These are phyloP conservation scores for Amanita fuliginea DNA, from an alignment of 768 basidiomycete species.

Conservation along the genomic window DNA sequence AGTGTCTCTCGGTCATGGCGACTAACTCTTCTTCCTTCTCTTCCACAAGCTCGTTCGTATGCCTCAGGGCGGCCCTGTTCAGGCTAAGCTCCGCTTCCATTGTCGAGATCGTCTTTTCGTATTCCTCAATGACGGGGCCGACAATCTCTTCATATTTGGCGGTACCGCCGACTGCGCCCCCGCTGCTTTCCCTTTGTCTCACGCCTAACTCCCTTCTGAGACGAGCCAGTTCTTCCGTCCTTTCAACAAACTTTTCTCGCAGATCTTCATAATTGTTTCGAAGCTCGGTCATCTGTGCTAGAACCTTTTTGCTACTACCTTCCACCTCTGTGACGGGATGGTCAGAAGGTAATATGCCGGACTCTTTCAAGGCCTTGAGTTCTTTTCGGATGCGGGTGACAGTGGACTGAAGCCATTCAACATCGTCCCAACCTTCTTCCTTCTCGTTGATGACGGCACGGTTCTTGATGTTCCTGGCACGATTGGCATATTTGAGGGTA, in stretches of 20 bases:
- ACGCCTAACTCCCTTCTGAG: slow-evolving; percentile 72
- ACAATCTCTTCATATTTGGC: slow-evolving; percentile 87
- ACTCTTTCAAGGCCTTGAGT: slow-evolving; percentile 69
- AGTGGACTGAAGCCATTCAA: slow-evolving; percentile 90
- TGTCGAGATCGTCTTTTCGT: slow-evolving; percentile 92
- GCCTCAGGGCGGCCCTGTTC: slow-evolving; percentile 75
- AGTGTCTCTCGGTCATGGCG: slow-evolving; percentile 54
- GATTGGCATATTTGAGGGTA: slow-evolving; percentile 94
- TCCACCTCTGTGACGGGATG: slow-evolving; percentile 31
- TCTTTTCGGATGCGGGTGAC: slow-evolving; percentile 82
- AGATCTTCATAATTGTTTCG: slow-evolving; percentile 81
- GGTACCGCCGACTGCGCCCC: slow-evolving; percentile 56
- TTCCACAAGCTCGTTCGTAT: slow-evolving; percentile 87
- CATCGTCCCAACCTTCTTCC: slow-evolving; percentile 98
- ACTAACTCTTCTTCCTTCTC: slow-evolving; percentile 81
- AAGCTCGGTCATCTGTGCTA: slow-evolving; percentile 73
- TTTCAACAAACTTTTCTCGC: slow-evolving; percentile 75
- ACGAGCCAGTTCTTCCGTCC: slow-evolving; percentile 80
- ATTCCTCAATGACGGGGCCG: slow-evolving; percentile 96
- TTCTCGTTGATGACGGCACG: slow-evolving; percentile 83
- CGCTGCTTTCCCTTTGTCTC: slow-evolving; percentile 45
- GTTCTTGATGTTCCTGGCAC: slow-evolving; percentile 97
- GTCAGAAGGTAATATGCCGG: slow-evolving; percentile 25
- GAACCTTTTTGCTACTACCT: slow-evolving; percentile 62
- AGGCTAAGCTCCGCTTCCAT: slow-evolving; percentile 90